phyloP scores from a whole-genome alignment of 768 basidiomycete genomes.

The Psilocybe subaeruginosa region DNA sequence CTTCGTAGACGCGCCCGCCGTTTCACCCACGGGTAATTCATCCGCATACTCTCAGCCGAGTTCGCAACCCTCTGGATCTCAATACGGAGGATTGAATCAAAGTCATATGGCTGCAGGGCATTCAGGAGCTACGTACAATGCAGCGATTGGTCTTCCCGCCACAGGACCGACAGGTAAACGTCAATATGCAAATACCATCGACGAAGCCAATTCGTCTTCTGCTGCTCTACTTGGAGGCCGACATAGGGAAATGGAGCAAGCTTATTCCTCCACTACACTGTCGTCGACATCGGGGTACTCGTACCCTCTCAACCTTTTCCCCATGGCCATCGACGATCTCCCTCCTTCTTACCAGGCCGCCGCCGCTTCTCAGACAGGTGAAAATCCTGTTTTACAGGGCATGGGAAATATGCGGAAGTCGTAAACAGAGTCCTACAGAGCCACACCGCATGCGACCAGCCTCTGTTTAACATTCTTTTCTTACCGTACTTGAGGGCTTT shows the following conservation, averaged over 20 bases:
- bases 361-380: neutral
- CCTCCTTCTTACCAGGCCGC: neutral
- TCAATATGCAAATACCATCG: neutral
- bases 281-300: neutral
- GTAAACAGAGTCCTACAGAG: neutral
- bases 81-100: neutral
- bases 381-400: neutral
- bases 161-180: neutral
- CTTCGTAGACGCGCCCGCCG: neutral
- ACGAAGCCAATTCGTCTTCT: neutral
- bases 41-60: neutral
- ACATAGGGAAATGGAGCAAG: neutral
- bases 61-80: neutral
- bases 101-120: neutral
- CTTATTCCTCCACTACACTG: neutral
- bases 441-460: neutral
- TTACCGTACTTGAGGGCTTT: too few relatives aligned
- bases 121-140: neutral
- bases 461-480: neutral
- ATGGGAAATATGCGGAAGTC: neutral
- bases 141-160: neutral
- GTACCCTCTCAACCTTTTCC: neutral
- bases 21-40: neutral
- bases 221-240: neutral
- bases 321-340: neutral